These are phyloP conservation scores for Meripilus lineatus DNA, from an alignment of 1,284 basidiomycete genomes.

Conservation along the genomic window DNA sequence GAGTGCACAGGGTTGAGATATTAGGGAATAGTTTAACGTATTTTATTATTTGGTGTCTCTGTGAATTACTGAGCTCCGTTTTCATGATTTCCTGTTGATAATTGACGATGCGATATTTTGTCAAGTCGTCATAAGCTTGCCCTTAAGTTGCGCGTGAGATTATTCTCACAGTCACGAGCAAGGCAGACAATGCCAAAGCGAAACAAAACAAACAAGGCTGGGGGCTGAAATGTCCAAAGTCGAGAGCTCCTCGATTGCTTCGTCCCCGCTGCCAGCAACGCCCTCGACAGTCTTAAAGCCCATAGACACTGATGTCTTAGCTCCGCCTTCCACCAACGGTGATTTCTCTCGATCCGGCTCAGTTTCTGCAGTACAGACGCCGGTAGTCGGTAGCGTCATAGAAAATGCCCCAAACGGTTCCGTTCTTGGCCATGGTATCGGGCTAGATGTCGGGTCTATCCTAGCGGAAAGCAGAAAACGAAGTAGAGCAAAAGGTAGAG, in stretches of 20 bases:
- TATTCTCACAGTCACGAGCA: too few species aligned
- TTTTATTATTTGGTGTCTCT: too few species aligned
- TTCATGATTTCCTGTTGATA: too few species aligned
- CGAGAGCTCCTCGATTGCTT: conserved; percentile 32
- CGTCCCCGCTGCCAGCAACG: conserved; percentile 14
- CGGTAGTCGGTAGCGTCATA: background rate
- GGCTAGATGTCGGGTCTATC: conserved; percentile 21
- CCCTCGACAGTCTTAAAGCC: conserved; percentile 7
- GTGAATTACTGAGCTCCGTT: too few species aligned
- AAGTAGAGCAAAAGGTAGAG: conserved; percentile 34
- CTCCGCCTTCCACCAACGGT: conserved; percentile 1
- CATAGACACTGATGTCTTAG: conserved; percentile 4
- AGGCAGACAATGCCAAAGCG: conserved; percentile 39
- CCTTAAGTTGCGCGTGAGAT: conserved; percentile 44
- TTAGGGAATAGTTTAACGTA: too few species aligned
- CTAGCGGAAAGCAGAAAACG: conserved; percentile 15
- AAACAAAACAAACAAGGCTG: conserved; percentile 41
- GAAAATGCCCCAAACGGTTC: background rate
- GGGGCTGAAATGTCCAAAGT: conserved; percentile 48
- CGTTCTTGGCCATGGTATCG: conserved; percentile 7
- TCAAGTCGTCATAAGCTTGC: too few species aligned
- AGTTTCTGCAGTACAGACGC: background rate
- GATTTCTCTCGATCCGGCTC: conserved; percentile 5
- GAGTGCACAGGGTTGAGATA: too few species aligned
- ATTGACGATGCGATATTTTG: too few species aligned